A percentile compares a stretch with the other conserved stretches of the same genome.
Evolutionary conservation across 2,329 filamentous ascomycete species (phyloP).

Genomic region (Fusarium redolens): DNA sequence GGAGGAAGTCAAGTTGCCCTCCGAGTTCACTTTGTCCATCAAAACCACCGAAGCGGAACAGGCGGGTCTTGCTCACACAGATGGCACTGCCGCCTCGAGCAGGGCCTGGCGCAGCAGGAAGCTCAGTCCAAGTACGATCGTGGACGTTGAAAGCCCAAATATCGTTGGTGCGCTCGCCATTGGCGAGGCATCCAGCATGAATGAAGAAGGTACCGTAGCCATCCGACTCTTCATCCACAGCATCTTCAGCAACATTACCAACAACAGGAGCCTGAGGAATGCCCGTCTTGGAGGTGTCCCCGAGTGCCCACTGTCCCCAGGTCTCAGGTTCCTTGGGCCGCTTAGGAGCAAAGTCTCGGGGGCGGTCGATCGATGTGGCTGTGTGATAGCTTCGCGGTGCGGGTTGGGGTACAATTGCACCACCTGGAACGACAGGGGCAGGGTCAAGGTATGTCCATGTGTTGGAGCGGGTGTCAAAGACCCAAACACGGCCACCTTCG

Average conservation of each 20-base stretch:
- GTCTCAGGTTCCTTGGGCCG: constrained; percentile 54
- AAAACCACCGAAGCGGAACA: constrained; percentile 86
- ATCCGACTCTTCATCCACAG: constrained; percentile 69
- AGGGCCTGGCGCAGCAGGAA: constrained; percentile 74
- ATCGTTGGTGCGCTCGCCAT: constrained; percentile 71
- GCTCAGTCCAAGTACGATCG: constrained; percentile 72
- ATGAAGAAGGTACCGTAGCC: constrained; percentile 78
- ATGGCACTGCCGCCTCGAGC: constrained; percentile 76
- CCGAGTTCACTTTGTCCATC: constrained; percentile 78
- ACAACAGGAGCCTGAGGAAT: constrained; percentile 70
- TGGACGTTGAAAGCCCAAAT: constrained; percentile 82
- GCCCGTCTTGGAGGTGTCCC: constrained; percentile 64
- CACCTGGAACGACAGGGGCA: constrained; percentile 55
- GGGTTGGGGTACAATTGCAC: constrained; percentile 60
- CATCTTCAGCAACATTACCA: constrained; percentile 66
- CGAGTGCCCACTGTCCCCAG: constrained; percentile 68
- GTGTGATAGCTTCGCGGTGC: constrained; percentile 78
- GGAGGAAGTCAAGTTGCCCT: constrained; percentile 75
- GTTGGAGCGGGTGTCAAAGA: constrained; percentile 73
- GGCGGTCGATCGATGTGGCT: constrained; percentile 67
- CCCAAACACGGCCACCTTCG: constrained; percentile 80
- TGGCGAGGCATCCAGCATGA: constrained; percentile 78
- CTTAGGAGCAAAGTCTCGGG: constrained; percentile 59
- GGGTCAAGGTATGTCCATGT: constrained; percentile 76
- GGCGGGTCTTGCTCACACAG: constrained; percentile 68